Percentiles rank a stretch among this genome's conserved stretches.
These are phyloP conservation scores for Monosporozyma aerobia DNA, from an alignment of 805 yeast species.

Conservation along the genomic window DNA sequence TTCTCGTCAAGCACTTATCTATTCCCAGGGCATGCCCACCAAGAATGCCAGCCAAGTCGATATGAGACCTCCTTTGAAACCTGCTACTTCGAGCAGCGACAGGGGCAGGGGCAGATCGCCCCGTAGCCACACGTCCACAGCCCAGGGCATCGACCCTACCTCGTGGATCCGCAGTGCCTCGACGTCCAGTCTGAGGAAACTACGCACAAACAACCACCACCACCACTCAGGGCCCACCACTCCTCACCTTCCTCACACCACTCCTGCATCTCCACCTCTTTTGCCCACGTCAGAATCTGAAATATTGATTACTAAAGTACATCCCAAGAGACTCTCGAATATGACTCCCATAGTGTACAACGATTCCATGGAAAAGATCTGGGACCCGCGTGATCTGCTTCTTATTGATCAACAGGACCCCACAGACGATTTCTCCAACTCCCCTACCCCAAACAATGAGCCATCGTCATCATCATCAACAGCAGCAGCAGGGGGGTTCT, in stretches of 20 bases:
- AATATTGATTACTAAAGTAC: neutral
- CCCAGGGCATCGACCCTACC: neutral
- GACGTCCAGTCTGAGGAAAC: slow-evolving; percentile 12
- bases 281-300: neutral
- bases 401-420: slow-evolving; percentile 5
- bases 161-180: slow-evolving; percentile 21
- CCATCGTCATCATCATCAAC: neutral
- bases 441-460: slow-evolving; percentile 16
- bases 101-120: neutral
- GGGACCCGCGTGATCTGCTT: neutral
- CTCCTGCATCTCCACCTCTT: neutral
- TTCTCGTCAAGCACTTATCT: too few species aligned
- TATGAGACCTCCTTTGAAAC: neutral
- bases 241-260: neutral
- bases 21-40: neutral
- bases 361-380: neutral
- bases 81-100: neutral
- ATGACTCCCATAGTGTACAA: neutral
- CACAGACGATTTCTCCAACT: slow-evolving; percentile 18
- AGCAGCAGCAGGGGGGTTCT: too few species aligned
- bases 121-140: neutral
- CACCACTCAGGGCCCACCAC: neutral
- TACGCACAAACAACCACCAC: neutral
- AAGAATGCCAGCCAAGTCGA: neutral
- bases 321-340: neutral